phyloP scores from a whole-genome alignment of 768 basidiomycete genomes.

The Mycena epipterygia region DNA sequence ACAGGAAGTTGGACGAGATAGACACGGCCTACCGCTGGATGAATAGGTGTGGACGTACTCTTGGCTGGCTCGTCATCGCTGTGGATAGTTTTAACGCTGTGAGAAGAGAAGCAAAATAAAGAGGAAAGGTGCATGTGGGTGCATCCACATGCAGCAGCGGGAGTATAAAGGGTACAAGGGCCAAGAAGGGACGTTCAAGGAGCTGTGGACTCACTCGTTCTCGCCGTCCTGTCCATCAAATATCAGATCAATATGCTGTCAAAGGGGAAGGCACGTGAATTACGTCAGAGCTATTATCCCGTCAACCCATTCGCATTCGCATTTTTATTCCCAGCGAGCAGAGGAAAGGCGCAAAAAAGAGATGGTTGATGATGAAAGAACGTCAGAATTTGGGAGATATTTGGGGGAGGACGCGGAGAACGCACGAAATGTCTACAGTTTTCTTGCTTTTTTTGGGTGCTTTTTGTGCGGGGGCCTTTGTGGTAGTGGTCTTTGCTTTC shows the following conservation, averaged over 20 bases:
- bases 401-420: neutral
- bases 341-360: neutral
- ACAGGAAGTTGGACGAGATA: neutral
- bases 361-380: neutral
- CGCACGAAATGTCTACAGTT: slow-evolving; percentile 29
- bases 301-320: too few relatives aligned
- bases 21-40: slow-evolving; percentile 40
- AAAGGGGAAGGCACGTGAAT: slow-evolving; percentile 29
- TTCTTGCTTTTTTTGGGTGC: slow-evolving; percentile 36
- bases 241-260: slow-evolving; percentile 6
- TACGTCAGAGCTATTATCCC: slow-evolving; percentile 42
- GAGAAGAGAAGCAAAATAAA: slow-evolving; percentile 75
- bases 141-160: slow-evolving; percentile 48
- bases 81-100: slow-evolving; percentile 60
- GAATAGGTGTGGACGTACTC: slow-evolving; percentile 47
- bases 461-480: slow-evolving; percentile 37
- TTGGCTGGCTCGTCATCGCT: slow-evolving; percentile 60
- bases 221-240: slow-evolving; percentile 26
- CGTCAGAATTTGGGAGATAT: neutral
- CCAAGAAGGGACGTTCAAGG: neutral
- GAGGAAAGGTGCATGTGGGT: slow-evolving; percentile 72
- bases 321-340: neutral
- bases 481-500: slow-evolving; percentile 51
- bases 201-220: slow-evolving; percentile 40
- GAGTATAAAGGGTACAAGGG: slow-evolving; percentile 30